These are phyloP conservation scores for Aspergillus incahuasiensis DNA, from an alignment of 495 filamentous ascomycete species.

Conservation along the genomic window DNA sequence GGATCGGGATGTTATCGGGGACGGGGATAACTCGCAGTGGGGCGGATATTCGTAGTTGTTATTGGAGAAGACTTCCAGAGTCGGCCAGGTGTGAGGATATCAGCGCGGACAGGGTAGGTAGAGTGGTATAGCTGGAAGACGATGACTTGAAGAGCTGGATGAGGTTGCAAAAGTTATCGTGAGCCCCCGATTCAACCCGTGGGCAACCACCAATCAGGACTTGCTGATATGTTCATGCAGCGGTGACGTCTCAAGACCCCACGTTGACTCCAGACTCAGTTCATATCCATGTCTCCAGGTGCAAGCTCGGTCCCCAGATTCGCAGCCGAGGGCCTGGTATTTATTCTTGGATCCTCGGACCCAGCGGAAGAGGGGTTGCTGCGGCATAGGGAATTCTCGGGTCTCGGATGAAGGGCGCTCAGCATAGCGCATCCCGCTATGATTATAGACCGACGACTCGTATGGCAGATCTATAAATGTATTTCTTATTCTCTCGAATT, in stretches of 20 bases:
- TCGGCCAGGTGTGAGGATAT: background rate
- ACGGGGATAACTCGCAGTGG: background rate
- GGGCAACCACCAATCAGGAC: conserved; percentile 19
- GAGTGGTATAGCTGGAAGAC: background rate
- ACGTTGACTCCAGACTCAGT: background rate
- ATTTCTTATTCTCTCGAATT: conserved; percentile 13
- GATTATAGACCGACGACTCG: background rate
- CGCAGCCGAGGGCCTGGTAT: background rate
- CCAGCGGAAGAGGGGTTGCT: background rate
- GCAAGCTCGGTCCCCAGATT: too few species aligned
- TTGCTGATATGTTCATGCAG: conserved; percentile 9
- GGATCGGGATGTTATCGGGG: background rate
- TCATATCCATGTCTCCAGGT: too few species aligned
- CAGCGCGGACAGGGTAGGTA: background rate
- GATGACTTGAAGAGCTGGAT: background rate
- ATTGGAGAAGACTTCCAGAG: background rate
- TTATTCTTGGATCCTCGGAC: background rate
- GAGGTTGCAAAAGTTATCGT: conserved; percentile 3
- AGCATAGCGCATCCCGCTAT: background rate
- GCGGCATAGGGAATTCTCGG: conserved; percentile 11
- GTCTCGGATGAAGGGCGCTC: conserved; percentile 3
- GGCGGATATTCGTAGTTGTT: background rate
- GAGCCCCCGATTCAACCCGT: conserved; percentile 22
- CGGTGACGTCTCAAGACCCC: conserved; percentile 16
- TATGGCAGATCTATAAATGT: conserved; percentile 4